phyloP scores from a whole-genome alignment of 208 protist genomes.

The Jaenimonas drosophilae region DNA sequence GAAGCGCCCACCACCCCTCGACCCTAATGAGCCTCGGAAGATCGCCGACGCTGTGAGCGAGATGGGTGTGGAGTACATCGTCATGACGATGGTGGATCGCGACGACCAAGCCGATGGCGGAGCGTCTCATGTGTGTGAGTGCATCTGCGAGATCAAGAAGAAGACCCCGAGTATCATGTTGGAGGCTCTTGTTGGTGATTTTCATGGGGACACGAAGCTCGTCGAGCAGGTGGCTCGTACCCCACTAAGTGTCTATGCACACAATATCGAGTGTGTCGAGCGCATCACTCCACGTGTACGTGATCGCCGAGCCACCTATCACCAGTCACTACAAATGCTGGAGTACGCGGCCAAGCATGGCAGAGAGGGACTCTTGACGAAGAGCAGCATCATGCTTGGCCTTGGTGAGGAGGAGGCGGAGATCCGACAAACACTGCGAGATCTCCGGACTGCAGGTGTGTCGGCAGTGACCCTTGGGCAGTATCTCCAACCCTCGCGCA shows the following conservation, averaged over 20 bases:
- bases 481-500: constrained; percentile 94
- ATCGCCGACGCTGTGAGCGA: constrained; percentile 88
- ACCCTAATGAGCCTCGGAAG: constrained; percentile 92
- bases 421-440: constrained; percentile 91
- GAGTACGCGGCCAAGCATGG: constrained; percentile 84
- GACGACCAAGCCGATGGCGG: constrained; percentile 94
- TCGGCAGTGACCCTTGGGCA: constrained; percentile 94
- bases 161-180: constrained; percentile 71
- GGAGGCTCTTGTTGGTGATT: constrained; percentile 97
- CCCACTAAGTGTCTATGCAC: constrained; percentile 97
- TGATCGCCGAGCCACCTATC: constrained; percentile 93
- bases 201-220: constrained; percentile 82
- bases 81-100: constrained; percentile 97
- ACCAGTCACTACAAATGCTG: constrained; percentile 92
- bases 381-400: constrained; percentile 98
- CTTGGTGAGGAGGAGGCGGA: constrained; percentile 95
- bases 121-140: constrained; percentile 87
- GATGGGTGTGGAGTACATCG: constrained; percentile 98
- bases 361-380: constrained; percentile 89
- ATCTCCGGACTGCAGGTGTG: constrained; percentile 88
- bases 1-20: constrained; percentile 88
- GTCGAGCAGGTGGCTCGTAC: constrained; percentile 84
- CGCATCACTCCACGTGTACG: constrained; percentile 87
- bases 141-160: constrained; percentile 86
- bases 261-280: constrained; percentile 98